Conservation (phyloP, 2,329 filamentous ascomycete genomes). For the Stachybotrys echinatus region DNA sequence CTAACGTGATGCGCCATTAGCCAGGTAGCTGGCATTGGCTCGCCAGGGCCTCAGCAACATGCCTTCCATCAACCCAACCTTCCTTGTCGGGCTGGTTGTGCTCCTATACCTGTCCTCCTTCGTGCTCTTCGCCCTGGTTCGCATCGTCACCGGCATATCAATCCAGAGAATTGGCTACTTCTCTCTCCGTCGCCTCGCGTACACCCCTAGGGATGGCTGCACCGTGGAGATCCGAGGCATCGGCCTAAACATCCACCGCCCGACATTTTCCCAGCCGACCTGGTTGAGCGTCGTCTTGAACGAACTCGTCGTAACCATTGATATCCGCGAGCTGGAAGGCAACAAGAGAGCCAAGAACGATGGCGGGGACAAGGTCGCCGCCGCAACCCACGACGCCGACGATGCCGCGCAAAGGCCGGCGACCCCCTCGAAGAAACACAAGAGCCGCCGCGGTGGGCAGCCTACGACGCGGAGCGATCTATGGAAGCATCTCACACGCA, state of each 20-base stretch:
- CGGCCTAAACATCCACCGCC: constrained; percentile 82
- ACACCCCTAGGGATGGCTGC: constrained; percentile 82
- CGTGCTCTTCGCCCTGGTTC: constrained; percentile 85
- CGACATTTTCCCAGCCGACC: constrained; percentile 94
- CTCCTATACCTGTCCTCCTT: constrained; percentile 89
- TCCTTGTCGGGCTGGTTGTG: constrained; percentile 79
- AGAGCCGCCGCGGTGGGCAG: constrained; percentile 12
- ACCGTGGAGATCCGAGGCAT: constrained; percentile 85
- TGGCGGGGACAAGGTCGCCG: constrained; percentile 19
- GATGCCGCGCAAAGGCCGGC: constrained; percentile 15
- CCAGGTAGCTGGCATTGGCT: constrained; percentile 18
- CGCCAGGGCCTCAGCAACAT: constrained; percentile 32
- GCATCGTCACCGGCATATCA: constrained; percentile 88
- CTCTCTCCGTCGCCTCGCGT: constrained; percentile 84
- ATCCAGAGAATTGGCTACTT: constrained; percentile 94
- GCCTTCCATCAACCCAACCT: constrained; percentile 69
- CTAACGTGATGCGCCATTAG: constrained; percentile 6
- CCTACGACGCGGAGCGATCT: constrained; percentile 56
- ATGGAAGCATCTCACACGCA: constrained; percentile 71
- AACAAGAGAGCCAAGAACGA: constrained; percentile 28
- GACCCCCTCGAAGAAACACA: constrained; percentile 8
- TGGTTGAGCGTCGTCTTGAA: constrained; percentile 89
- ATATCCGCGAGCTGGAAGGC: constrained; percentile 61
- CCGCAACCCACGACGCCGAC: constrained; percentile 18
- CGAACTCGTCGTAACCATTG: constrained; percentile 79